A percentile compares a stretch with the other conserved stretches of the same genome.
phyloP scores from a whole-genome alignment of 2,329 filamentous ascomycete genomes.

The Gnomoniopsis sp. region DNA sequence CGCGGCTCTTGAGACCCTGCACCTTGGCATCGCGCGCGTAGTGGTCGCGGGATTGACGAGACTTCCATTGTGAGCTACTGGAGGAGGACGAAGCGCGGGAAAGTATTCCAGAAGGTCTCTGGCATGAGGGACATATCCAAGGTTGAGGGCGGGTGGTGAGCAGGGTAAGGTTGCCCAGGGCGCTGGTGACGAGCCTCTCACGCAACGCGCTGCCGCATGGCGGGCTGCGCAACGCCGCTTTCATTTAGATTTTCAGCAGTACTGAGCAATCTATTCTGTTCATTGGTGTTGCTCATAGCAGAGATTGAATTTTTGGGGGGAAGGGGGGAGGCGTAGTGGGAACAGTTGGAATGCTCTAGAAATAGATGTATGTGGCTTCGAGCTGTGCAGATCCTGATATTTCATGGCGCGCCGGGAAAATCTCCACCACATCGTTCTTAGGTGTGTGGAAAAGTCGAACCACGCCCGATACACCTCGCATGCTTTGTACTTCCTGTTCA shows the following conservation, averaged over 20 bases:
- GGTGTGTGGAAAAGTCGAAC: too few species aligned
- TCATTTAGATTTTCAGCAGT: not conserved
- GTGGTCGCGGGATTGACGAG: constrained; percentile 69
- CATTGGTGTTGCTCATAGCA: not conserved
- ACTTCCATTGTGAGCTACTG: constrained; percentile 73
- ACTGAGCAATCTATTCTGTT: too few species aligned
- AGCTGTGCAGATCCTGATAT: too few species aligned
- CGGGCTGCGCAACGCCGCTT: not conserved
- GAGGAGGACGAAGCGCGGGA: constrained; percentile 40
- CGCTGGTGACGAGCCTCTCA: constrained; percentile 12
- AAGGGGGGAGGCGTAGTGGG: not conserved
- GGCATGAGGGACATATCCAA: not conserved
- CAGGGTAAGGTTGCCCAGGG: constrained; percentile 10
- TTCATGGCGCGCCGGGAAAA: not conserved
- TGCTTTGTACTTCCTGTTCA: too few species aligned
- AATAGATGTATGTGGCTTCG: not conserved
- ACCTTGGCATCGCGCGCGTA: constrained; percentile 75
- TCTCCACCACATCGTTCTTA: constrained; percentile 4
- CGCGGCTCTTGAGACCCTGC: constrained; percentile 79
- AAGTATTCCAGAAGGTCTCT: too few species aligned
- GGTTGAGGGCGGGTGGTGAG: not conserved
- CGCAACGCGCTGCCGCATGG: constrained; percentile 1
- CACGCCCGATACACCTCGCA: not conserved
- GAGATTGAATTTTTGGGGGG: not conserved
- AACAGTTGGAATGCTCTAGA: not conserved